Evolutionary conservation across 2,329 filamentous ascomycete species (phyloP).

Genomic region (Bisporella sp.): DNA sequence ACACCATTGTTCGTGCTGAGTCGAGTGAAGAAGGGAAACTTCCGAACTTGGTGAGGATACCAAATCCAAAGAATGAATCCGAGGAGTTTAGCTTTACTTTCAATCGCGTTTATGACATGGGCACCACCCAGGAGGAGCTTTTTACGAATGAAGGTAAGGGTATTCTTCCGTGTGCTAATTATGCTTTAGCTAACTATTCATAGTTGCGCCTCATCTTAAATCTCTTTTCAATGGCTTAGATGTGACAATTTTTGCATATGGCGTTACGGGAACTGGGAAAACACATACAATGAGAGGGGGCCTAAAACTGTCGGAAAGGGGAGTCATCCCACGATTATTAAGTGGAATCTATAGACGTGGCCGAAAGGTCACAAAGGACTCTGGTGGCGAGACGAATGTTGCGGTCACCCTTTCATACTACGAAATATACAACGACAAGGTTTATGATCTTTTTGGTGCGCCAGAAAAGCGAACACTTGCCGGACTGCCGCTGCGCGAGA

Average conservation of each 20-base stretch:
- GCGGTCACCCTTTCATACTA: conserved; percentile 81
- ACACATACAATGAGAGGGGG: conserved; percentile 95
- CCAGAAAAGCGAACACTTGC: conserved; percentile 72
- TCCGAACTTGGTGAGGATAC: conserved; percentile 73
- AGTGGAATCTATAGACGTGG: conserved; percentile 80
- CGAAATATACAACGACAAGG: conserved; percentile 95
- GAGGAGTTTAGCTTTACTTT: conserved; percentile 95
- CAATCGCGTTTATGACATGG: conserved; percentile 81
- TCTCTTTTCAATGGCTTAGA: conserved; percentile 86
- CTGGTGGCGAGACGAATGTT: conserved; percentile 61
- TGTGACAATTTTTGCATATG: conserved; percentile 87
- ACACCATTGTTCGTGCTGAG: conserved; percentile 72
- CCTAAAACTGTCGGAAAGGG: conserved; percentile 75
- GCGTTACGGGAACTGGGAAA: conserved; percentile 88
- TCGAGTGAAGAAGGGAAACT: conserved; percentile 53
- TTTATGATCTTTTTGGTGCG: conserved; percentile 83
- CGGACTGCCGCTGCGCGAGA: conserved; percentile 77
- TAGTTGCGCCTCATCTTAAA: conserved; percentile 85
- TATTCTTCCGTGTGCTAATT: not conserved
- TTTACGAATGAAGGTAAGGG: conserved; percentile 79
- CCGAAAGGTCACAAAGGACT: conserved; percentile 79
- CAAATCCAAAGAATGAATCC: conserved; percentile 84
- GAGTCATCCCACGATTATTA: conserved; percentile 78
- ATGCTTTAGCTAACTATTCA: conserved; percentile 7
- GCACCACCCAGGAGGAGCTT: conserved; percentile 75